Conservation (phyloP, 306 rosid species). For the Comarum palustre region DNA sequence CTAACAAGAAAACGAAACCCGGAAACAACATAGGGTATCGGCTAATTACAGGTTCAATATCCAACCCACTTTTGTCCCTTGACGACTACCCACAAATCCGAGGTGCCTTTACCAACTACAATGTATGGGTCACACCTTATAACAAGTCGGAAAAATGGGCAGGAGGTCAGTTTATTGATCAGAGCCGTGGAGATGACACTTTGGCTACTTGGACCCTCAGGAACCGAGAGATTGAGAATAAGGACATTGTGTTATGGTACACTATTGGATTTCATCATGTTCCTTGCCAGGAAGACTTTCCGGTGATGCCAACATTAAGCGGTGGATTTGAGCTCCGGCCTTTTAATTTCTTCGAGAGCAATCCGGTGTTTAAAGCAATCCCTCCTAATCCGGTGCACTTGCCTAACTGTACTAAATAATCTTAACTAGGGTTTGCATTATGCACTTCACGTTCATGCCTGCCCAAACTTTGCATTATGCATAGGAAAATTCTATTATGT, state of each 20-base stretch:
- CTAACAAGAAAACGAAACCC: conserved; percentile 45
- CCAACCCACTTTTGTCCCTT: conserved; percentile 34
- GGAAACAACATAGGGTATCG: conserved; percentile 62
- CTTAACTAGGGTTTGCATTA: background rate
- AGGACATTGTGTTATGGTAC: conserved; percentile 44
- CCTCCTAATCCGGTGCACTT: conserved; percentile 22
- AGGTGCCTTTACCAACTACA: conserved; percentile 51
- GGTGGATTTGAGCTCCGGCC: conserved; percentile 57
- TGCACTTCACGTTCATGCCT: background rate
- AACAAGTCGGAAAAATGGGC: conserved; percentile 70
- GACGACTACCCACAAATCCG: conserved; percentile 69
- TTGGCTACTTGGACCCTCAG: conserved; percentile 42
- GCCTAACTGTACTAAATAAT: conserved; percentile 13
- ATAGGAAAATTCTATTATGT: background rate
- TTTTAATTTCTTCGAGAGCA: conserved; percentile 68
- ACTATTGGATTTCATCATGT: conserved; percentile 64
- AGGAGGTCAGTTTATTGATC: conserved; percentile 46
- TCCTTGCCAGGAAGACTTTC: conserved; percentile 63
- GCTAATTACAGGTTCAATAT: conserved; percentile 36
- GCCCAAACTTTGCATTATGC: background rate
- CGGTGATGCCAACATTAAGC: conserved; percentile 61
- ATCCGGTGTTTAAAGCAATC: conserved; percentile 47
- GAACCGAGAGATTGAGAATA: conserved; percentile 22
- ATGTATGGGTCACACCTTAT: conserved; percentile 67
- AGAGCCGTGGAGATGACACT: conserved; percentile 54